These are phyloP conservation scores for Euphorbia neoarborescens DNA, from an alignment of 441 rosid genomes.

Conservation along the genomic window DNA sequence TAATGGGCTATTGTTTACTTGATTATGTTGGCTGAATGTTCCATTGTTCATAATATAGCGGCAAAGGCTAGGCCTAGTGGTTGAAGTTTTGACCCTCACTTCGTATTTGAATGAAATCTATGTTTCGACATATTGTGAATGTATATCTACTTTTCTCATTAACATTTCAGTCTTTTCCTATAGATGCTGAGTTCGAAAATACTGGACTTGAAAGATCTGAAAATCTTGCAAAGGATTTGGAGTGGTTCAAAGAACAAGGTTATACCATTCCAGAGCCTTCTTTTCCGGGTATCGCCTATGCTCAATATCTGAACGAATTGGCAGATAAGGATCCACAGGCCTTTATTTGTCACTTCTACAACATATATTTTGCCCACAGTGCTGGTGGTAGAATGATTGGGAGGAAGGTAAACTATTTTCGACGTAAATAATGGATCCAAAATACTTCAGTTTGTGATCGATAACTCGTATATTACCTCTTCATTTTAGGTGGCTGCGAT, in stretches of 20 bases:
- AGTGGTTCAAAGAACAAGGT: slow-evolving; percentile 84
- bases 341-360: slow-evolving; percentile 92
- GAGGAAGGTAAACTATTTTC: slow-evolving; percentile 45
- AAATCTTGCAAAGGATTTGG: slow-evolving; percentile 56
- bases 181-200: slow-evolving; percentile 77
- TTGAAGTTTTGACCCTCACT: not conserved
- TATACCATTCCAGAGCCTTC: slow-evolving; percentile 73
- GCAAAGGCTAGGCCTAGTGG: not conserved
- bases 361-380: slow-evolving; percentile 82
- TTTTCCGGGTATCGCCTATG: slow-evolving; percentile 54
- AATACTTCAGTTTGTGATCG: slow-evolving; percentile 2
- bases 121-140: not conserved
- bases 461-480: slow-evolving; percentile 6
- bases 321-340: slow-evolving; percentile 86
- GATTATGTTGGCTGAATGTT: not conserved
- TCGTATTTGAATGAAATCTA: not conserved
- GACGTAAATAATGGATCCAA: not conserved
- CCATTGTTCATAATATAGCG: not conserved
- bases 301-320: slow-evolving; percentile 52
- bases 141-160: not conserved
- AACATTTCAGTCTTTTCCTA: not conserved
- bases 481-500: slow-evolving; percentile 57
- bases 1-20: not conserved
- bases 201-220: slow-evolving; percentile 81
- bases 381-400: slow-evolving; percentile 99